Base-by-base conservation (phyloP, 352 stramenopile species). In the Lagenidium giganteum region DNA sequence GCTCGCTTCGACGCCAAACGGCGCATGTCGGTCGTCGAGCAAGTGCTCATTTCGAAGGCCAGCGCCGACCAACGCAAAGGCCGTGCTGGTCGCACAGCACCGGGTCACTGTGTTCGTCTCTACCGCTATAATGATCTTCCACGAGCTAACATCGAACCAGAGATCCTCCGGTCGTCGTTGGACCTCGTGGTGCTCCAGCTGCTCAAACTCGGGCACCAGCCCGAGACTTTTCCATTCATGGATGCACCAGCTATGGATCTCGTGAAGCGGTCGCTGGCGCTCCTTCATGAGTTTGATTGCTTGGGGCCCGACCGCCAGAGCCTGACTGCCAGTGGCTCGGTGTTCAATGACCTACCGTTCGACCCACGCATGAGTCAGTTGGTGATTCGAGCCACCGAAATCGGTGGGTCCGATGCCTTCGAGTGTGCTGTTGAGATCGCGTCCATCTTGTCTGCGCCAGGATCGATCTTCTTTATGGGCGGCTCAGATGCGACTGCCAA, bases 31-130 rank as follows among this genome's bases (percentile, higher is more conserved):
- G n/a, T n/a, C n/a, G n/a, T n/a, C n/a, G n/a, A n/a, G n/a, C n/a
- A n/a, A n/a, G n/a, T n/a, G n/a, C n/a, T n/a, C n/a, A n/a, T n/a
- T n/a, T n/a, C n/a, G n/a, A n/a, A n/a, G n/a, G n/a, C n/a, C n/a
- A n/a, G n/a, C n/a, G n/a, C n/a, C n/a, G n/a, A n/a, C n/a, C n/a
- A n/a, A n/a, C n/a, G n/a, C n/a, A n/a, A n/a, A n/a, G n/a, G n/a
- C n/a, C n/a, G n/a, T n/a, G n/a, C n/a, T n/a, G n/a, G n/a, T n/a
- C n/a, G n/a, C n/a, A 96, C 87, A 1, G 93, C 95, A 3, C 95
- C 96, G 0, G 97, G 97, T 11, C 96, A 99, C 64, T 99, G 95
- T 49, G 99, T 99, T 55, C 85, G 96, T 17, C 64, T 99, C 31
- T 99, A 98, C 60, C n/a, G n/a, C n/a, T n/a, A n/a, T n/a, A n/a